phyloP scores from a whole-genome alignment of 768 basidiomycete genomes.

The Agrocybe pediades region DNA sequence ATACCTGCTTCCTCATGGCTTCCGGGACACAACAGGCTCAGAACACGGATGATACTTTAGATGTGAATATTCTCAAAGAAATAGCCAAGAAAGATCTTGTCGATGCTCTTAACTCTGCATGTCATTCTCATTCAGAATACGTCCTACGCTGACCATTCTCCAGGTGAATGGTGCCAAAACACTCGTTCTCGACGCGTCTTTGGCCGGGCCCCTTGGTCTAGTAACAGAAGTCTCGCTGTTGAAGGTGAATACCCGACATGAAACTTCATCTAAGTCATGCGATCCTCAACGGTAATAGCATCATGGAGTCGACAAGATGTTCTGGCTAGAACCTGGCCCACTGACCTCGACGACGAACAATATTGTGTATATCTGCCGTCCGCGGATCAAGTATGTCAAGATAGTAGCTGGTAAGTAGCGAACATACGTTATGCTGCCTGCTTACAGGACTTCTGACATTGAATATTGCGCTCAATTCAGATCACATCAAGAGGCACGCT shows the following conservation, averaged over 20 bases:
- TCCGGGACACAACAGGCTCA: conserved; percentile 35
- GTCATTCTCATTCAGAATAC: conserved; percentile 18
- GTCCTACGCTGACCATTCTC: conserved; percentile 13
- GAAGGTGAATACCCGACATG: conserved; percentile 58
- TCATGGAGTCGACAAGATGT: conserved; percentile 99
- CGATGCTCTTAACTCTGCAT: conserved; percentile 82
- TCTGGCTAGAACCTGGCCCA: conserved; percentile 94
- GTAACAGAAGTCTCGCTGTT: conserved; percentile 93
- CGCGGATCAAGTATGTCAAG: conserved; percentile 81
- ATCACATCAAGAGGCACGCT: conserved; percentile 87
- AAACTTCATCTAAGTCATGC: background rate
- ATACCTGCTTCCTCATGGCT: conserved; percentile 26
- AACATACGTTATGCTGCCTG: conserved; percentile 1
- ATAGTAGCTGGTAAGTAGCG: conserved; percentile 83
- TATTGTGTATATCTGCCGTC: conserved; percentile 91
- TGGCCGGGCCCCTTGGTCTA: conserved; percentile 91
- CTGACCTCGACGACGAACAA: conserved; percentile 82
- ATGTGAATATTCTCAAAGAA: conserved; percentile 72
- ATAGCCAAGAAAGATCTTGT: conserved; percentile 79
- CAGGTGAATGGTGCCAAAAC: conserved; percentile 95
- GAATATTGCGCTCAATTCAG: conserved; percentile 42
- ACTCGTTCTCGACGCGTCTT: conserved; percentile 84
- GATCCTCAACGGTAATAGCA: conserved; percentile 52
- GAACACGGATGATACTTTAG: conserved; percentile 43
- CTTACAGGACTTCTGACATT: conserved; percentile 24